Percentiles rank a stretch among this genome's conserved stretches.
These are phyloP conservation scores for Cydonia oblonga DNA, from an alignment of 331 rosid species.

Conservation along the genomic window DNA sequence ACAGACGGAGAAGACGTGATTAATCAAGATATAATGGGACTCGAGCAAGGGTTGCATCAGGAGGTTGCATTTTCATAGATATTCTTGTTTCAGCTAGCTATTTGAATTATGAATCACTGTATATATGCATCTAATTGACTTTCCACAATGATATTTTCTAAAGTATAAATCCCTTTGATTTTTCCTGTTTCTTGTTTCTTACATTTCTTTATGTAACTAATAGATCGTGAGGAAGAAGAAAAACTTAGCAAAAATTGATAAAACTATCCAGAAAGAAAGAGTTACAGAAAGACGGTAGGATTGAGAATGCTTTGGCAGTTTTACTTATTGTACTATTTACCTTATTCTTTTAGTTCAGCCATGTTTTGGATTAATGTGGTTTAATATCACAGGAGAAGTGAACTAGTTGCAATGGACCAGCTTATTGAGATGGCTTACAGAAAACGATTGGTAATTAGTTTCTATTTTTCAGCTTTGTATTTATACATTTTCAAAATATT, in stretches of 20 bases:
- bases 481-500: background rate
- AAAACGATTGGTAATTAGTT: slow-evolving; percentile 58
- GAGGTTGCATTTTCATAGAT: slow-evolving; percentile 41
- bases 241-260: slow-evolving; percentile 48
- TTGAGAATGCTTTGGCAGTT: slow-evolving; percentile 15
- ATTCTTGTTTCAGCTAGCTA: background rate
- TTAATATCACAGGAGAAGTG: slow-evolving; percentile 53
- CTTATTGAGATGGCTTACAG: slow-evolving; percentile 74
- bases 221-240: slow-evolving; percentile 61
- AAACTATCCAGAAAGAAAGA: slow-evolving; percentile 45
- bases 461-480: slow-evolving; percentile 7
- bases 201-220: slow-evolving; percentile 17
- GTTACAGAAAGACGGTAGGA: slow-evolving; percentile 53
- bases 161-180: background rate
- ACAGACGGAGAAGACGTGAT: slow-evolving; percentile 67
- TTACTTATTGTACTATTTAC: background rate
- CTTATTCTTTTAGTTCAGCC: background rate
- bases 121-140: background rate
- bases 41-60: slow-evolving; percentile 44
- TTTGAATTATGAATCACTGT: background rate
- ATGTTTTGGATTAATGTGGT: background rate
- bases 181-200: background rate
- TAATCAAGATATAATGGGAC: slow-evolving; percentile 58
- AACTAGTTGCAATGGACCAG: slow-evolving; percentile 79
- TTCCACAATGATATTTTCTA: background rate